Evolutionary conservation across 2,329 filamentous ascomycete species (phyloP).

Genomic region (Ambrosiella beaveri): DNA sequence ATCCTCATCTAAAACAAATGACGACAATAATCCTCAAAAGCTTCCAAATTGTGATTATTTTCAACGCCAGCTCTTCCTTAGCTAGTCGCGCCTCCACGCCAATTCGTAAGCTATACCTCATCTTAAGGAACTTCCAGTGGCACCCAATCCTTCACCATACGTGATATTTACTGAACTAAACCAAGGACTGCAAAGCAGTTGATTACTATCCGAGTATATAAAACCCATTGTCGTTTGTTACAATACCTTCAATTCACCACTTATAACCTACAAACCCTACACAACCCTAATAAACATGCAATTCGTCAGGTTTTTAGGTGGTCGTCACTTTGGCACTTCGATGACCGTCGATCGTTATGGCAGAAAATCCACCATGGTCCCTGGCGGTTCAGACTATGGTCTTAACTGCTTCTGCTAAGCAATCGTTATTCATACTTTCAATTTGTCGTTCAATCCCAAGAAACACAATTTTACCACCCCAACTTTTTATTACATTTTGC

Average conservation of each 20-base stretch:
- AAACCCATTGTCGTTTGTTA: not conserved
- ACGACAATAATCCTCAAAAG: not conserved
- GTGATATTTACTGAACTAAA: not conserved
- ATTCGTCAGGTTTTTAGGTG: slow-evolving; percentile 29
- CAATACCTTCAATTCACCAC: not conserved
- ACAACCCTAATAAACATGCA: slow-evolving; percentile 22
- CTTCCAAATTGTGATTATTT: too few relatives aligned
- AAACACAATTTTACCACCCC: not conserved
- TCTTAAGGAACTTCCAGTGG: not conserved
- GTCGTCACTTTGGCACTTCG: slow-evolving; percentile 32
- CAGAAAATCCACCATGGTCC: slow-evolving; percentile 28
- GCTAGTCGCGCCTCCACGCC: not conserved
- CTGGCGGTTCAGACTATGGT: slow-evolving; percentile 32
- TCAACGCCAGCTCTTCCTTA: too few relatives aligned
- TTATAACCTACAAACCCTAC: not conserved
- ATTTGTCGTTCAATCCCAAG: not conserved
- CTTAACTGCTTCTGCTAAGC: slow-evolving; percentile 33
- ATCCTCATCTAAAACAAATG: not conserved
- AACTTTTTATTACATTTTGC: not conserved
- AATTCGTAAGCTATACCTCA: not conserved
- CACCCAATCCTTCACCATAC: not conserved
- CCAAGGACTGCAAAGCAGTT: not conserved
- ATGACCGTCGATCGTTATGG: slow-evolving; percentile 28
- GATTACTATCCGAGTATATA: not conserved
- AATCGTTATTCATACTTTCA: not conserved